Conservation (phyloP, 495 filamentous ascomycete genomes). For the Penicillium ochrochloron region DNA sequence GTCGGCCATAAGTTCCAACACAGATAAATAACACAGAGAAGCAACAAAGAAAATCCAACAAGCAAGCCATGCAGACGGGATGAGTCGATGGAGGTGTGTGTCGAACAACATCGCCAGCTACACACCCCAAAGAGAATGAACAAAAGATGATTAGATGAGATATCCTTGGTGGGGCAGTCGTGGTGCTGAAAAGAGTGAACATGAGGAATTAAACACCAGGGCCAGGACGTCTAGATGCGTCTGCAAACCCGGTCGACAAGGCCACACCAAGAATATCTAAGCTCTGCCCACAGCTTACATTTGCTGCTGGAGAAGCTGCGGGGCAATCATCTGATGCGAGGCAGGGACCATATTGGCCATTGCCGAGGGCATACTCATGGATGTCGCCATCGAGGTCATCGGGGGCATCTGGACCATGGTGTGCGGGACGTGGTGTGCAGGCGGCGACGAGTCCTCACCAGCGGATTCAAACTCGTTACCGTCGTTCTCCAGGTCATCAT, state of each 20-base stretch:
- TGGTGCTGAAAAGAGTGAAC: constrained; percentile 8
- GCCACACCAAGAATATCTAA: background rate
- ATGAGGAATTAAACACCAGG: constrained; percentile 18
- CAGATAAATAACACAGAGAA: constrained; percentile 17
- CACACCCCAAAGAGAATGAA: background rate
- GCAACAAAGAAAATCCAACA: constrained; percentile 6
- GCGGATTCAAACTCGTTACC: constrained; percentile 74
- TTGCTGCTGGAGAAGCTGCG: constrained; percentile 53
- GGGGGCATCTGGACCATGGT: constrained; percentile 41
- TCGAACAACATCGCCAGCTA: background rate
- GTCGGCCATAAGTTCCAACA: constrained; percentile 3
- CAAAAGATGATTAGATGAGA: background rate
- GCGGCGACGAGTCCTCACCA: constrained; percentile 70
- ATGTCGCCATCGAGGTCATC: constrained; percentile 46
- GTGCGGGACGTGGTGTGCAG: constrained; percentile 36
- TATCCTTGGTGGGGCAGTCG: background rate
- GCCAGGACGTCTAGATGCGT: constrained; percentile 11
- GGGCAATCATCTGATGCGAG: constrained; percentile 48
- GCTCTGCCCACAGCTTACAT: constrained; percentile 33
- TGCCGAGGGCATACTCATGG: constrained; percentile 44
- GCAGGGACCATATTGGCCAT: constrained; percentile 41
- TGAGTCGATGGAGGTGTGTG: background rate
- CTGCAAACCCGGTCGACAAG: constrained; percentile 12
- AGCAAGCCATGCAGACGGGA: constrained; percentile 13
- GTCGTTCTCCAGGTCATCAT: constrained; percentile 79